Base-by-base conservation (phyloP, 441 rosid genomes). In the Manihot esculenta region DNA sequence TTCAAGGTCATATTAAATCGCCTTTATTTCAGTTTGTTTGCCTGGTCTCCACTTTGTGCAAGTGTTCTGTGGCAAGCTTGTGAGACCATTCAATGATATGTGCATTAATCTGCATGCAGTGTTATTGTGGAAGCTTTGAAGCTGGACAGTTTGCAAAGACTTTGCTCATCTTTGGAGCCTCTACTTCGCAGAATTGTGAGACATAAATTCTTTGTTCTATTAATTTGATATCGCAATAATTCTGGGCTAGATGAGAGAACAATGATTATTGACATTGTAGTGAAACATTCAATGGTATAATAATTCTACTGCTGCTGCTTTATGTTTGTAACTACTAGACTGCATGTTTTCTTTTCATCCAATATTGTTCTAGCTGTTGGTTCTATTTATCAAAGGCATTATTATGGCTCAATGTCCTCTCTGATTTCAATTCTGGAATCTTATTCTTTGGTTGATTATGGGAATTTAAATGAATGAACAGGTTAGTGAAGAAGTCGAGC, bases 401-500 rank as follows among this genome's bases (percentile, higher is more conserved):
- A 2, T 11, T 48, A 9, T 11, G 44, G 21, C 5, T 47, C 7
- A 18, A 7, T 64, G 12, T 42, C 49, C 23, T 38, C 61, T 71
- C 33, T n/a, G 42, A 45, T 47, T 26, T 21, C 7, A 21, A 13
- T 33, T 51, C 3, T 41, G 12, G 7, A 21, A 38, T 35, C 12
- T 41, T 48, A 9, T 20, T 35, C 42, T 35, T 41, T 77, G 47
- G 10, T 64, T 80, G 51, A 79, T 75, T 65, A 68, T 56, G 30
- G 42, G 24, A 64, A 55, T 68, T 57, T 49, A 24, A 58, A 53
- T 75, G 78, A 54, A 56, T 62, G 51, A 79, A 79, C 81, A 95
- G 97, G 99, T 95, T 70, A 95, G 99, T 21, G 99, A 95, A 85
- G 99, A 96, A 79, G 92, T 96, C 56, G 99, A 96, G 78, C 94